Evolutionary conservation across 2,329 filamentous ascomycete genomes (phyloP), one percentile per base, ranked within the genome.

Genomic region (Pseudocercospora pini-densiflorae): DNA sequence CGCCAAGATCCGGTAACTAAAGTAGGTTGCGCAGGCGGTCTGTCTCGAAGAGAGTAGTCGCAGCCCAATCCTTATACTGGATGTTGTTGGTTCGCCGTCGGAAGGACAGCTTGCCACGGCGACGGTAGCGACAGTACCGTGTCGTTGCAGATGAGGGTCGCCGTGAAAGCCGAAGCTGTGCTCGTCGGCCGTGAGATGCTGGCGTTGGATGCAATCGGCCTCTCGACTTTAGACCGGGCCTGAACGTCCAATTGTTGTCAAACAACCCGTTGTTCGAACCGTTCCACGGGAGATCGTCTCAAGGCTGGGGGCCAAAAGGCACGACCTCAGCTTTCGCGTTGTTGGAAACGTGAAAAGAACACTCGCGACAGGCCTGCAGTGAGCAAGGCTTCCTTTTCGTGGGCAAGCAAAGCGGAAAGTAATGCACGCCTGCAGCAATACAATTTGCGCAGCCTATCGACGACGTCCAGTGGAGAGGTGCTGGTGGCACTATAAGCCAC

Each of bases 31-130:
- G 24, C 33, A 68, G 68, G 63, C 66, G 68, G 68, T 70, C 66
- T 66, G 71, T 72, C 64, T 66, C 67, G 65, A 67, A 59, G 51
- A 67, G 62, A 68, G 63, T 68, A 61, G 33, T 61, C 40, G 64
- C 61, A 54, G 60, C 60, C 62, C 65, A 59, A 59, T 49, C 53
- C 62, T 36, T 64, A 67, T 24, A 61, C 43, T 51, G 29, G 27
- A 29, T 47, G 33, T n/a, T 21, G 59, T 67, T 69, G 68, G 69
- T 70, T 69, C 65, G 67, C 66, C 59, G 64, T 61, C 47, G 21
- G 29, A 24, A 64, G 61, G 36, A 59, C 60, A 40, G 64, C 63
- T 69, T 54, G 59, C 70, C 69, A 65, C 64, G 67, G 69, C 60
- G 62, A 51, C 62, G 70, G 68, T 68, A 70, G 64, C 69, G 65